Conservation (phyloP, 306 rosid genomes). For the Dalbergia cochinchinensis region DNA sequence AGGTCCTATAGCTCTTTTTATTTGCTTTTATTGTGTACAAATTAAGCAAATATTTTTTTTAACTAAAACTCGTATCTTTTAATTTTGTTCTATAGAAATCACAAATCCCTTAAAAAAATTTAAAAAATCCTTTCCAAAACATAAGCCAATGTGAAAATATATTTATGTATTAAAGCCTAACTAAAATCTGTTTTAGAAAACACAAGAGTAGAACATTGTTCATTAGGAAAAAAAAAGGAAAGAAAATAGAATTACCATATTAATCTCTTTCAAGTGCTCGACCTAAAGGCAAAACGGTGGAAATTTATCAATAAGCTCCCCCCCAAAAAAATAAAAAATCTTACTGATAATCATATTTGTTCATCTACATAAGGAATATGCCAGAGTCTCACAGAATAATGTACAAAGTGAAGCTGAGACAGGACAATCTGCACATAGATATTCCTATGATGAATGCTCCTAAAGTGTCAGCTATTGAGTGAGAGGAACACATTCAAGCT, state of each 20-base stretch:
- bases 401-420: slow-evolving; percentile 31
- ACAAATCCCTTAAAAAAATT: too few relatives aligned
- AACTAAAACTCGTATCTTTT: too few relatives aligned
- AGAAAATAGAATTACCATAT: neutral
- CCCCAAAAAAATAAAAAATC: slow-evolving; percentile 24
- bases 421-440: slow-evolving; percentile 6
- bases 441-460: slow-evolving; percentile 19
- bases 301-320: slow-evolving; percentile 31
- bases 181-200: too few relatives aligned
- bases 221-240: neutral
- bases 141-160: too few relatives aligned
- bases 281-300: neutral
- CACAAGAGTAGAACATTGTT: neutral
- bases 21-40: too few relatives aligned
- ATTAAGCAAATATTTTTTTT: too few relatives aligned
- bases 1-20: too few relatives aligned
- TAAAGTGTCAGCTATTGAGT: slow-evolving; percentile 64
- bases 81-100: too few relatives aligned
- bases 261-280: neutral
- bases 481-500: slow-evolving; percentile 94
- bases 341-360: slow-evolving; percentile 1
- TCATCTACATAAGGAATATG: slow-evolving; percentile 37
- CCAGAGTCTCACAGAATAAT: slow-evolving; percentile 38
- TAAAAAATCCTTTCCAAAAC: too few relatives aligned
- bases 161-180: too few relatives aligned